Percentiles rank a stretch among this genome's conserved stretches.
These are phyloP conservation scores for Selenicereus undatus DNA, from an alignment of 148 eudicot species.

Conservation along the genomic window DNA sequence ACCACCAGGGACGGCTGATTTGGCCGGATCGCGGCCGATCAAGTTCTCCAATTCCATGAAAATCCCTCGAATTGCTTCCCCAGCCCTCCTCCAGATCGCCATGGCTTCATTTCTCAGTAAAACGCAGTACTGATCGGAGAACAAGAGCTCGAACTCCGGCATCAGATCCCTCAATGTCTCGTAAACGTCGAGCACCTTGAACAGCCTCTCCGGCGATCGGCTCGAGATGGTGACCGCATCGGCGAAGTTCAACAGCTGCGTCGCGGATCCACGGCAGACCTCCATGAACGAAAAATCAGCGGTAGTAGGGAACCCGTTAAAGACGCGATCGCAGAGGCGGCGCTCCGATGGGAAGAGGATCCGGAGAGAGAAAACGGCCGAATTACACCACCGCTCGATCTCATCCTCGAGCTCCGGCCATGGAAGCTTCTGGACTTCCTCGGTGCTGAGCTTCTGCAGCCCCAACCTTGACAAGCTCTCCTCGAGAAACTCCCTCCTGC, in stretches of 20 bases:
- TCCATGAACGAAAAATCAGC: conserved; percentile 91
- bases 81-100: conserved; percentile 69
- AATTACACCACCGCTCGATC: conserved; percentile 79
- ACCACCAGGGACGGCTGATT: conserved; percentile 76
- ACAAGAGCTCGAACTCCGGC: conserved; percentile 71
- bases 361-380: conserved; percentile 51
- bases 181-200: conserved; percentile 77
- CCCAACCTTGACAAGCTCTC: conserved; percentile 82
- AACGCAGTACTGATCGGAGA: conserved; percentile 74
- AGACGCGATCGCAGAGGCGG: conserved; percentile 80
- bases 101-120: conserved; percentile 65
- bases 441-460: conserved; percentile 63
- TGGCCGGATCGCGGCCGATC: conserved; percentile 85
- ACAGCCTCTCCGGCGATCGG: conserved; percentile 81
- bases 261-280: conserved; percentile 72
- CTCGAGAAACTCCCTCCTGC: conserved; percentile 68
- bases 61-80: conserved; percentile 72
- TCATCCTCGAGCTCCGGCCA: conserved; percentile 79
- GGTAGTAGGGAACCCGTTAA: conserved; percentile 47
- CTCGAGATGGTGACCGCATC: conserved; percentile 82
- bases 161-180: conserved; percentile 80
- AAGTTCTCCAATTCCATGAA: conserved; percentile 94
- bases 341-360: conserved; percentile 88
- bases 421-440: conserved; percentile 71
- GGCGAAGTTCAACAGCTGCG: conserved; percentile 76